phyloP scores from a whole-genome alignment of 495 filamentous ascomycete species.

The Aspergillus funiculosus region DNA sequence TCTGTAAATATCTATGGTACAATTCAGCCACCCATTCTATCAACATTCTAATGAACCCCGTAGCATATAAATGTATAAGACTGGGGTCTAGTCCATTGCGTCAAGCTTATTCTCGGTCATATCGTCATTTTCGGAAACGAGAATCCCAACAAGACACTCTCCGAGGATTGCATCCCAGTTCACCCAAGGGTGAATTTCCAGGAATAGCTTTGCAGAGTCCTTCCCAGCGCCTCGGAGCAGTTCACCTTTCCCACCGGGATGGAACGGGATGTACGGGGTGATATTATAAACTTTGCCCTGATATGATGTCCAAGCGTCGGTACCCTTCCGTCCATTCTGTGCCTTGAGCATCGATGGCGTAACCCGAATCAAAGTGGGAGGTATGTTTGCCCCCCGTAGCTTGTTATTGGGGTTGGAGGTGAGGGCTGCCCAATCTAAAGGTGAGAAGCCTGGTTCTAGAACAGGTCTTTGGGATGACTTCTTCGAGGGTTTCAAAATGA shows the following conservation, averaged over 20 bases:
- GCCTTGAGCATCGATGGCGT: constrained; percentile 70
- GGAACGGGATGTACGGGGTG: constrained; percentile 80
- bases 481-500: constrained; percentile 30
- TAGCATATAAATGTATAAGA: too few species aligned
- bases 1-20: not conserved
- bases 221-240: constrained; percentile 71
- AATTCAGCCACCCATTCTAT: not conserved
- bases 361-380: constrained; percentile 54
- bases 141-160: constrained; percentile 77
- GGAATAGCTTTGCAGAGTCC: constrained; percentile 69
- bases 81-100: constrained; percentile 74
- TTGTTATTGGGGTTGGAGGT: constrained; percentile 57
- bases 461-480: constrained; percentile 55
- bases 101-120: constrained; percentile 49
- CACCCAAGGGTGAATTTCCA: constrained; percentile 94
- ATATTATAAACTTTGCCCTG: constrained; percentile 91
- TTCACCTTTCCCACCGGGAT: constrained; percentile 87
- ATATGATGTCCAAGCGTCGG: constrained; percentile 82
- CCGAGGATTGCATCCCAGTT: constrained; percentile 93
- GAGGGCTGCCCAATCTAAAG: constrained; percentile 90
- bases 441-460: constrained; percentile 81
- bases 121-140: constrained; percentile 70
- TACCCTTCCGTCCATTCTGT: constrained; percentile 72
- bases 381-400: constrained; percentile 56
- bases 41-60: too few species aligned